Evolutionary conservation across 768 basidiomycete genomes (phyloP), one percentile per base, ranked within the genome.

Genomic region (Tulasnella sp.): DNA sequence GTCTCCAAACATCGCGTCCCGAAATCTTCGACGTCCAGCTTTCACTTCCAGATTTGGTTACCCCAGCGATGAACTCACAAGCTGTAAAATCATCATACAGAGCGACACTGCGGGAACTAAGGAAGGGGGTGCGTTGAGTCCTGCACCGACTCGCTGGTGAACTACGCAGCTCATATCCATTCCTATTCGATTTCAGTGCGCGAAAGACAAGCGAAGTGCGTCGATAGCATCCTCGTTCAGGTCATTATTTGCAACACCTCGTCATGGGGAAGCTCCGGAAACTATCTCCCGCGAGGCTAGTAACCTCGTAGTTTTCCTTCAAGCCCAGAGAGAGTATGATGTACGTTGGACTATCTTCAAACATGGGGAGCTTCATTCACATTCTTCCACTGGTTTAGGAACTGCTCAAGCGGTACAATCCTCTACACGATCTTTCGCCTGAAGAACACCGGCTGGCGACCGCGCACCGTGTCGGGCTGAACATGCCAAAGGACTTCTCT

Each of bases 401-500:
- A 31, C 86, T 98, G 73, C 85, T 98, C 80, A 93, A 94, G 77
- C 88, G 94, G 76, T 98, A 98, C 86, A 97, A 96, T 84, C 96
- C 96, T 0, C 86, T 93, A 24, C 85, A 92, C 58, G 93, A 96
- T 83, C 88, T 97, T 81, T 92, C 94, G 0, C 86, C 88, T 7
- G 91, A 95, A 82, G 95, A 97, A 84, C 87, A 93, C 82, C 89
- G 97, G 80, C 88, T 91, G 82, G 94, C 94, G 1, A 96, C 96
- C 0, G 96, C 95, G 3, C 48, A 77, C 44, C 80, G 81, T 14
- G 96, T 98, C 46, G 96, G 96, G 5, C 85, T 98, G 76, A 89
- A 97, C 83, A 92, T 96, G 89, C 95, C 96, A 14, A 83, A 89
- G 71, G 85, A 86, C 40, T 77, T n/a, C 40, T 24, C 56, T 40